These are phyloP conservation scores for Flaveria sonorensis DNA, from an alignment of 129 eudicot genomes.

Conservation along the genomic window DNA sequence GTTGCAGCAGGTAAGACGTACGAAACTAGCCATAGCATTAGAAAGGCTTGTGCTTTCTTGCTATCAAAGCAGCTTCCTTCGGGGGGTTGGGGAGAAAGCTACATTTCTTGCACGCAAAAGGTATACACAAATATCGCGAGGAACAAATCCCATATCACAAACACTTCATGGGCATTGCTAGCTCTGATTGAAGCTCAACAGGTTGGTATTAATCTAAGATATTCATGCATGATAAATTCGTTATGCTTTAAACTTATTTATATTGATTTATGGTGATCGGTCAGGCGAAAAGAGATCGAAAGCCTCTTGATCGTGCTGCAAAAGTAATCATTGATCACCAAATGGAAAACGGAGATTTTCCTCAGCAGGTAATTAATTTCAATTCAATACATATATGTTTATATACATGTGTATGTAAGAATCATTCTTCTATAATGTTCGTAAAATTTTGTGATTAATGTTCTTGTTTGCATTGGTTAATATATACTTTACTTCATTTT, in stretches of 20 bases:
- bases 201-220: constrained; percentile 34
- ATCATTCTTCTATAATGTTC: neutral
- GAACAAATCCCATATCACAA: constrained; percentile 53
- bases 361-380: constrained; percentile 58
- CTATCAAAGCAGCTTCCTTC: constrained; percentile 59
- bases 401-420: neutral
- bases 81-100: constrained; percentile 90
- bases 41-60: constrained; percentile 68
- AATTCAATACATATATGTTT: neutral
- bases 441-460: neutral
- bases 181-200: constrained; percentile 75
- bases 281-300: constrained; percentile 56
- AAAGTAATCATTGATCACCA: constrained; percentile 60
- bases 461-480: neutral
- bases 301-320: constrained; percentile 67
- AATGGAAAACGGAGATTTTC: constrained; percentile 73
- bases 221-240: neutral
- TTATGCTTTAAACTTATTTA: constrained; percentile 1
- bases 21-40: constrained; percentile 41
- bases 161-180: constrained; percentile 81
- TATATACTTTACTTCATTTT: neutral
- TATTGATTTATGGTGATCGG: constrained; percentile 5
- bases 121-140: constrained; percentile 52
- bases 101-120: constrained; percentile 52
- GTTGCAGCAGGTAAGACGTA: constrained; percentile 50